Evolutionary conservation across 495 filamentous ascomycete genomes (phyloP), one percentile per base, ranked within the genome.

Genomic region (Daldinia grandis): DNA sequence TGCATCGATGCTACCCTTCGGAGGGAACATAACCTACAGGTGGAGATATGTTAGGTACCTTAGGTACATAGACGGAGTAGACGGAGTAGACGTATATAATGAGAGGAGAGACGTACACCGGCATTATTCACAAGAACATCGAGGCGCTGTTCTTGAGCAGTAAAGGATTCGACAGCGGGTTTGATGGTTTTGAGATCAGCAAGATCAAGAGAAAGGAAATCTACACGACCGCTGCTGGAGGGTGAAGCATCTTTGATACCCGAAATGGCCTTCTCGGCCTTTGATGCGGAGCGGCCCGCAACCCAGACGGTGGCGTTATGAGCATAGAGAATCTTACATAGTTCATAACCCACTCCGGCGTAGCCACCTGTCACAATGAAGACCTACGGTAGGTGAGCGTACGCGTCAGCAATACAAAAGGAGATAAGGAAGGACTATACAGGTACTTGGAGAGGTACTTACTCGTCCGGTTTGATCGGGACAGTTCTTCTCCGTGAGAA

Each of bases 171-270:
- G 4, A 81, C 86, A 0, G 84, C 76, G 0, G 77, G 31, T 62
- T 83, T 83, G 66, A 90, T 84, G 9, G 80, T 84, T 5, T 72
- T 71, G 9, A 89, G 78, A 65, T 88, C 84, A 25, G 78, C 71
- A 0, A 89, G 81, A 6, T 82, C 72, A 9, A 89, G 73, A 15
- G 71, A 60, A 2, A 87, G 78, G 66, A 79, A 86, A 0, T 78
- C 58, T 2, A 89, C 30, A 9, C 71, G 59, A 17, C 79, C 81
- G 19, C 80, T 80, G 5, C 72, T 56, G 0, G 21, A 53, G 5
- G 61, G 57, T 17, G 58, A 61, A 5, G 35, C 44, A 10, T 67
- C 47, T 31, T 58, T 38, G 62, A 67, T 66, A 14, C 56, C 35
- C 10, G 10, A 7, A 10, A 76, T 67, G 19, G 55, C 47, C 50